phyloP scores from a whole-genome alignment of 2,329 filamentous ascomycete species.

The Fusarium sp. region DNA sequence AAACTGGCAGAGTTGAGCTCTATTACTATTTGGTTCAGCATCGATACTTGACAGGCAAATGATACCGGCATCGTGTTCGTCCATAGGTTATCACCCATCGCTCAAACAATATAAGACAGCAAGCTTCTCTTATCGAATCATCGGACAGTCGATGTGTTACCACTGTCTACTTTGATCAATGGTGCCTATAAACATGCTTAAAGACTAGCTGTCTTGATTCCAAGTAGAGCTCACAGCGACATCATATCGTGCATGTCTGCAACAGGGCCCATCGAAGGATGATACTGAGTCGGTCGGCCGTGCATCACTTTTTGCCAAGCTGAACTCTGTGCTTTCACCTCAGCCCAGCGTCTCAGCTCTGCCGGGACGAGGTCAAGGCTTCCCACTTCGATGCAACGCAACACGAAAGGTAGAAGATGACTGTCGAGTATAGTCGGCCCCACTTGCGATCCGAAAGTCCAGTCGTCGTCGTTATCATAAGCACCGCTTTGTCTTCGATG shows the following conservation, averaged over 20 bases:
- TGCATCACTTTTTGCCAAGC: constrained; percentile 31
- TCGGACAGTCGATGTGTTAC: too few relatives aligned
- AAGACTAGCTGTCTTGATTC: too few relatives aligned
- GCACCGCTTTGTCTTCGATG: constrained; percentile 20
- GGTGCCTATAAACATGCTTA: too few relatives aligned
- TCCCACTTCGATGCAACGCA: constrained; percentile 29
- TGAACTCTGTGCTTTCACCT: constrained; percentile 14
- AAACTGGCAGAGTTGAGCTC: too few relatives aligned
- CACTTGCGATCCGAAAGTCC: constrained; percentile 20
- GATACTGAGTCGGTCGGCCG: constrained; percentile 21
- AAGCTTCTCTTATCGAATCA: too few relatives aligned
- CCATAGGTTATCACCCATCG: too few relatives aligned
- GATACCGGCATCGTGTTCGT: too few relatives aligned
- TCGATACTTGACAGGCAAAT: too few relatives aligned
- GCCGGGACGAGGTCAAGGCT: constrained; percentile 24
- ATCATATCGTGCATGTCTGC: constrained; percentile 34
- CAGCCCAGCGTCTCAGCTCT: constrained; percentile 25
- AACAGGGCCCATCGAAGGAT: constrained; percentile 35
- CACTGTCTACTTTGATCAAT: too few relatives aligned
- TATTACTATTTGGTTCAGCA: too few relatives aligned
- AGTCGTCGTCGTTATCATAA: constrained; percentile 3
- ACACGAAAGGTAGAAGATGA: constrained; percentile 25
- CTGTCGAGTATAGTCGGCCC: constrained; percentile 35
- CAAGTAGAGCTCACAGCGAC: not conserved
- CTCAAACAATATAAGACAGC: too few relatives aligned